Evolutionary conservation across 345 rosid species (phyloP), one percentile per base, ranked within the genome.

Genomic region (Citropsis articulata): DNA sequence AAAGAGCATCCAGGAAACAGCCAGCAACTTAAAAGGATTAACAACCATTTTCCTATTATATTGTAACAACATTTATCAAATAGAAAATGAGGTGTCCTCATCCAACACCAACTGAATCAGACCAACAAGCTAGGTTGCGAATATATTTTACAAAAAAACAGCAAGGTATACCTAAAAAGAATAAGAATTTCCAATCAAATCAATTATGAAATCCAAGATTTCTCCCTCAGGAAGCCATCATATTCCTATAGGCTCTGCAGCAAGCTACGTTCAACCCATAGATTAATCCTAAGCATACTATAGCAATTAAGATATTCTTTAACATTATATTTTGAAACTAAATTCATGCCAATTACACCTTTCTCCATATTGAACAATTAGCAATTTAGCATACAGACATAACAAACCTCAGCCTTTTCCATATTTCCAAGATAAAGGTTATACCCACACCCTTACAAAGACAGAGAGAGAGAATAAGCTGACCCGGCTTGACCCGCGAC

Each of bases 321-420:
- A 28, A 62, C 66, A 62, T 28, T 62, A 28, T 28, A 33, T 5
- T 7, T 62, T 18, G 16, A 62, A 5, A 62, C 66, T 1, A 62
- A 62, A 63, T 30, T 28, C 33, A 30, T 3, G 19, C 14, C 18
- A 63, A 4, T 63, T 27, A 63, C 35, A 63, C 10, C 66, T 7
- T 5, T 16, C 31, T 14, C 56, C 7, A 50, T 18, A 50, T 16
- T n/a, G 35, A 42, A 30, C 1, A 72, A 53, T 16, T 30, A 62
- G 60, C 18, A 42, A 55, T 36, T 18, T 16, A 42, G 6, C 27
- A 42, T 56, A 53, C 28, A 50, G 65, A 74, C 19, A 28, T n/a
- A 66, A 78, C 87, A 82, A 48, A 95, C 98, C 99, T 95, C 93
- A 45, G 99, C 97, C 82, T 88, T 88, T 82, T 92, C 91, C 77